Conservation (phyloP, 2,329 filamentous ascomycete species). For the Penicillium hordei region DNA sequence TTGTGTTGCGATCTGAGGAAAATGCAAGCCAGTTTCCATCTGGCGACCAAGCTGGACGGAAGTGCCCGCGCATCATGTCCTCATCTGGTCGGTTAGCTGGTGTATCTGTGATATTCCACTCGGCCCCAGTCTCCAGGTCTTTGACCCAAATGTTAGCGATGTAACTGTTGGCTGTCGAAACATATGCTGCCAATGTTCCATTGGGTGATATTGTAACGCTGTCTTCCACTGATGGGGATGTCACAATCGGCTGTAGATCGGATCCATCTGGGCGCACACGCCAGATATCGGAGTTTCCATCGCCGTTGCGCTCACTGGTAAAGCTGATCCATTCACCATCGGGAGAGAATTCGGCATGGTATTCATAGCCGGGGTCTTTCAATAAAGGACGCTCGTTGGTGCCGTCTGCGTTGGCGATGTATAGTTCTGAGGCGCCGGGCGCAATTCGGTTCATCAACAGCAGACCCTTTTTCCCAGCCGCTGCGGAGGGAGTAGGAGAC, state of each 20-base stretch:
- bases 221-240: conserved; percentile 41
- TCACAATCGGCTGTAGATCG: conserved; percentile 35
- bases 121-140: conserved; percentile 36
- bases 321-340: conserved; percentile 45
- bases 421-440: conserved; percentile 28
- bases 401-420: conserved; percentile 43
- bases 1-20: conserved; percentile 45
- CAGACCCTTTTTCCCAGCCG: conserved; percentile 21
- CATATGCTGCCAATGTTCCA: conserved; percentile 41
- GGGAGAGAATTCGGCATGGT: conserved; percentile 42
- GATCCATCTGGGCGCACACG: conserved; percentile 39
- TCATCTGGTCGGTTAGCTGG: conserved; percentile 19
- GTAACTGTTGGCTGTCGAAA: conserved; percentile 40
- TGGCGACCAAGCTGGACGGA: conserved; percentile 44
- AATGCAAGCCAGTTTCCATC: conserved; percentile 46
- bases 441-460: conserved; percentile 41
- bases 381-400: conserved; percentile 40
- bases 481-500: background rate
- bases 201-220: conserved; percentile 41
- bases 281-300: conserved; percentile 46
- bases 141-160: conserved; percentile 45
- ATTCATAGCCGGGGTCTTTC: conserved; percentile 37
- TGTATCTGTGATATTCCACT: conserved; percentile 41
- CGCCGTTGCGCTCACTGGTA: conserved; percentile 42
- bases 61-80: conserved; percentile 37